phyloP scores from a whole-genome alignment of 2,329 filamentous ascomycete species.

The Calonectria hongkongensis region DNA sequence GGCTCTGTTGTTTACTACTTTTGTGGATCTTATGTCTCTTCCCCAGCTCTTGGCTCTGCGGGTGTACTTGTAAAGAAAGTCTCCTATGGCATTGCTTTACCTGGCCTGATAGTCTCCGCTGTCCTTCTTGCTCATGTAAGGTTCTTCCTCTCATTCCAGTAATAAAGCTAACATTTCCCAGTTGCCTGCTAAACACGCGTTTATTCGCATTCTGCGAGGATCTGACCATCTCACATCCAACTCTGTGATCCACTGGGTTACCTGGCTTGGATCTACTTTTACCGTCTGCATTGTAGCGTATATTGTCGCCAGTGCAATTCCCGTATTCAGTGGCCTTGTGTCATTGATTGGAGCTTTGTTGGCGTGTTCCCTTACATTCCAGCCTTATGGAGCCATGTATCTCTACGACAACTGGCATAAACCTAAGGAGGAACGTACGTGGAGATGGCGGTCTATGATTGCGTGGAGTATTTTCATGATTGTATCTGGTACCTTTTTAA shows the following conservation, averaged over 20 bases:
- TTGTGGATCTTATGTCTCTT: constrained; percentile 66
- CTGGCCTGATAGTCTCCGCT: constrained; percentile 51
- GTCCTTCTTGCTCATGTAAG: constrained; percentile 53
- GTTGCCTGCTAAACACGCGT: constrained; percentile 50
- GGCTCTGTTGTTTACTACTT: constrained; percentile 65
- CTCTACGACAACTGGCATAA: constrained; percentile 63
- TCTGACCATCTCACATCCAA: constrained; percentile 54
- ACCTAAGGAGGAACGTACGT: background rate
- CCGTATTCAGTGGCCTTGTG: constrained; percentile 42
- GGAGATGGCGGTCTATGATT: constrained; percentile 17
- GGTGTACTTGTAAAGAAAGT: constrained; percentile 64
- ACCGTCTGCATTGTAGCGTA: constrained; percentile 49
- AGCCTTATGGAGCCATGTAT: constrained; percentile 63
- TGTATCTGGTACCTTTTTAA: constrained; percentile 9
- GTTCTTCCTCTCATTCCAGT: background rate
- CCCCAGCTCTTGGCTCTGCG: constrained; percentile 66
- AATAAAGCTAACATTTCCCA: background rate
- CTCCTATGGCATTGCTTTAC: constrained; percentile 61
- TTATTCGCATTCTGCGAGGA: constrained; percentile 53
- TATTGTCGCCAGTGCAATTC: constrained; percentile 43
- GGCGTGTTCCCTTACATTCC: constrained; percentile 53
- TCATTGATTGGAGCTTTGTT: constrained; percentile 55
- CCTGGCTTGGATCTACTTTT: constrained; percentile 54
- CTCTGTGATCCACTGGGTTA: constrained; percentile 52
- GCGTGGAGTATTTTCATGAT: constrained; percentile 28